Evolutionary conservation across 352 stramenopile species (phyloP), one percentile per base, ranked within the genome.

Genomic region (Phytophthora pseudosyringae): DNA sequence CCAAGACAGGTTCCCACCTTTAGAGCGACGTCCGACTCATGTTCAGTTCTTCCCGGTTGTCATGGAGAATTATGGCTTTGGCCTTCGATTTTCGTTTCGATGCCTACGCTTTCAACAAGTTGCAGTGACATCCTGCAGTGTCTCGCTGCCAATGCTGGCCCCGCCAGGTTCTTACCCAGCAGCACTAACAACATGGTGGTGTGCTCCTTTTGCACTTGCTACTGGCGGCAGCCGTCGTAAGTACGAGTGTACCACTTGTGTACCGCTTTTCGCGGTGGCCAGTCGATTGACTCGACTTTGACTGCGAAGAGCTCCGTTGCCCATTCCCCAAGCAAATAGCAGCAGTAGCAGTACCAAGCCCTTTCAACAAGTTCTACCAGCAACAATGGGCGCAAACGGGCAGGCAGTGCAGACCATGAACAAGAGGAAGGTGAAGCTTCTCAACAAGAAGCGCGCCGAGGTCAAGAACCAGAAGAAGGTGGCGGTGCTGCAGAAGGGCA

Each of bases 361-460:
- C 28, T 64, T 35, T 16, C 39, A 65, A 5, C 39, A 51, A 35
- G 21, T 59, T 36, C 28, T 51, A 21, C 16, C 4, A 18, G 26
- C 15, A 53, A 51, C 56, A 38, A 86, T 86, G 70, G 80, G 69
- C 28, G 69, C 67, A 46, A 89, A 86, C 65, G 73, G 76, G 6
- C 78, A 90, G 56, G 83, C 87, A 71, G 80, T 87, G 55, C 84
- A 88, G 63, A 78, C 73, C 5, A 88, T 86, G 70, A 95, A 95
- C 83, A 90, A 90, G 71, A 93, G 84, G 78, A 95, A 95, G 77
- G 71, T 93, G 33, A 95, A 95, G 67, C 73, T 95, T 33, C 78
- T 86, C 39, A 87, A 78, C 70, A 95, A 94, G 78, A 95, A 95
- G 75, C 85, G 88, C 52, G 71, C 75, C 6, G 72, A 91, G 63